Base-by-base conservation (phyloP, 148 eudicot genomes). In the Euryodendron excelsum region DNA sequence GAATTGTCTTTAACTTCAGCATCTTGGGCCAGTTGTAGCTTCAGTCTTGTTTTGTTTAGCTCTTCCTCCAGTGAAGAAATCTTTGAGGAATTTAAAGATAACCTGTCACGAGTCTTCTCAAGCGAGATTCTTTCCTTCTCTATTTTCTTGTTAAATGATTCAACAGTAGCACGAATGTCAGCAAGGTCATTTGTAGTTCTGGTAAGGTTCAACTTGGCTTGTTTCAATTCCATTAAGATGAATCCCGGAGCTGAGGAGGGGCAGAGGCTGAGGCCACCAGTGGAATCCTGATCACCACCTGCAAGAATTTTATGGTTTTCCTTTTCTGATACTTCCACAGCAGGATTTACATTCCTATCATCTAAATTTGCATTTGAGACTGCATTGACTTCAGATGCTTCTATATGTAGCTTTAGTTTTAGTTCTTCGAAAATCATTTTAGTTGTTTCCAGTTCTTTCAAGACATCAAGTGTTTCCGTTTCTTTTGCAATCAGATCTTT, bases 391-490 rank as follows among this genome's bases (percentile, higher is more conserved):
- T 87, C 87, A 60, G 80, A 76, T 75, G 92, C 87, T 88, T 89
- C 92, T 47, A 81, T 86, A 52, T 86, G 97, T 79, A 96, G 78
- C 85, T 89, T 92, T 6, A 80, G 81, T 79, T 88, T 96, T n/a
- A 96, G 90, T 61, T 91, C 89, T 85, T 96, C 97, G 2, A 96
- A 91, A 8, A 83, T 76, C 72, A 77, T 69, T 85, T 96, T 96
- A 20, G 98, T 91, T 5, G 81, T 85, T 84, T 96, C 97, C 14
- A 96, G 94, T 80, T 96, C 98, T 80, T 93, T 96, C 62, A 96
- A 79, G 77, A 96, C 97, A 77, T 88, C 83, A n/a, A 92, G 84
- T 6, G 97, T 92, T 63, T 94, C 98, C 78, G 86, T 86, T 85
- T 94, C 98, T 84, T 92, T 94, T 37, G 78, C 44, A 20, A 86